Conservation (phyloP, 257 asterid genomes). For the Pogostemon cablin region DNA sequence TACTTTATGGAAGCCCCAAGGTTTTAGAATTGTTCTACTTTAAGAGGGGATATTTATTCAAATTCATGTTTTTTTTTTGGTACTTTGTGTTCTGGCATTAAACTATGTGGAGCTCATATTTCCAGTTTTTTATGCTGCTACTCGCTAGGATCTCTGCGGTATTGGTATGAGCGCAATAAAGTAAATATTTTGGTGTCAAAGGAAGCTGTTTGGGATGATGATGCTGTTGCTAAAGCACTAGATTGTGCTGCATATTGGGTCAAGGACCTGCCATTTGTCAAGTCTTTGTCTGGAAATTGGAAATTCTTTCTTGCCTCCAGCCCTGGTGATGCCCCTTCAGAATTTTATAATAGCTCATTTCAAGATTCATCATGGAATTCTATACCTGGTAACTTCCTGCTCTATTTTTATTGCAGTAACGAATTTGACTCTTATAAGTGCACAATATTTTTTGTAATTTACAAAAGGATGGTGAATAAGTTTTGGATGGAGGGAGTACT, state of each 20-base stretch:
- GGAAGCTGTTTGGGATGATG: slow-evolving; percentile 89
- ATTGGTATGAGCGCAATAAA: slow-evolving; percentile 90
- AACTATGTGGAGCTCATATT: slow-evolving; percentile 19
- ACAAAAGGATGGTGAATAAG: too few species aligned
- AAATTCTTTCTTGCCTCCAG: slow-evolving; percentile 67
- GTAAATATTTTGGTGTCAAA: slow-evolving; percentile 59
- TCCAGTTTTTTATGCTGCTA: slow-evolving; percentile 21
- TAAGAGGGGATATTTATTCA: slow-evolving; percentile 13
- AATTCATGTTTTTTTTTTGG: slow-evolving; percentile 20
- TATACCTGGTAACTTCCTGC: slow-evolving; percentile 69
- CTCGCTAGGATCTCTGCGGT: slow-evolving; percentile 75
- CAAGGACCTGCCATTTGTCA: slow-evolving; percentile 79
- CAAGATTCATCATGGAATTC: slow-evolving; percentile 80
- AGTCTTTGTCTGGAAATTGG: slow-evolving; percentile 88
- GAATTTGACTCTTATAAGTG: background rate
- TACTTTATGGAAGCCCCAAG: slow-evolving; percentile 17
- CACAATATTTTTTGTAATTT: too few species aligned
- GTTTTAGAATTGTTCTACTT: background rate
- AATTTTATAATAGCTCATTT: slow-evolving; percentile 62
- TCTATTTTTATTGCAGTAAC: slow-evolving; percentile 17
- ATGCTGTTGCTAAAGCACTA: slow-evolving; percentile 71
- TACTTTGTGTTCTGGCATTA: background rate
- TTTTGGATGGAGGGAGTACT: too few species aligned
- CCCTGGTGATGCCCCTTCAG: slow-evolving; percentile 57
- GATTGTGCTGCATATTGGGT: slow-evolving; percentile 92